Evolutionary conservation across 306 rosid species (phyloP), one percentile per base, ranked within the genome.

Genomic region (Vachellia collinsii): DNA sequence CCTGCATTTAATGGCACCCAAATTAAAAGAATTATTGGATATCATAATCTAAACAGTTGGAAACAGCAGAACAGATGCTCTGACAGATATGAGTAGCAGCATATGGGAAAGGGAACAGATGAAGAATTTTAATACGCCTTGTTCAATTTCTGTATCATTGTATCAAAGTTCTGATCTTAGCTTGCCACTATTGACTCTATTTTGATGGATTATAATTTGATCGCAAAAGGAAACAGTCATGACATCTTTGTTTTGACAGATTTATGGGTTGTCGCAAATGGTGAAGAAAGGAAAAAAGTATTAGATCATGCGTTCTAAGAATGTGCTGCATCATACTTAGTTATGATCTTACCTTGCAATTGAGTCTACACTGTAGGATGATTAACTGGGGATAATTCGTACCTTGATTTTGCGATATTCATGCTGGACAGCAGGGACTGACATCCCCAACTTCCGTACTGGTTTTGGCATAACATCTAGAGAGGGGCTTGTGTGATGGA

Each of bases 1-100:
- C 91, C 98, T 94, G 92, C 94, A 87, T 78, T 79, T 83, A 67
- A 64, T 65, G 19, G 6, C 53, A 51, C 66, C 19, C 4, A 79
- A 72, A 29, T 76, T 74, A 44, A 42, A 81, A 64, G 70, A 61
- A 73, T 70, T 47, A 47, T 65, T 43, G 63, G 78, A 80, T 79
- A 44, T 20, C 48, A 67, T 67, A 12, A 70, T 44, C 74, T 70
- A 13, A 43, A 70, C 6, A 22, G 20, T 43, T 11, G 54, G 39
- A 70, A 43, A 43, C 38, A 23, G 20, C 42, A 23, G 73, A 73
- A 3, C 37, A 11, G 73, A 47, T 43, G 36, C 74, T 50, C 34
- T 1, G 56, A 43, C 34, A 42, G 51, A 64, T 64, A 48, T 62
- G 76, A 75, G 48, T 36, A 38, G 66, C 23, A 61, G 63, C 63